These are phyloP conservation scores for Fusarium chlamydosporum DNA, from an alignment of 2,329 filamentous ascomycete genomes.

Conservation along the genomic window DNA sequence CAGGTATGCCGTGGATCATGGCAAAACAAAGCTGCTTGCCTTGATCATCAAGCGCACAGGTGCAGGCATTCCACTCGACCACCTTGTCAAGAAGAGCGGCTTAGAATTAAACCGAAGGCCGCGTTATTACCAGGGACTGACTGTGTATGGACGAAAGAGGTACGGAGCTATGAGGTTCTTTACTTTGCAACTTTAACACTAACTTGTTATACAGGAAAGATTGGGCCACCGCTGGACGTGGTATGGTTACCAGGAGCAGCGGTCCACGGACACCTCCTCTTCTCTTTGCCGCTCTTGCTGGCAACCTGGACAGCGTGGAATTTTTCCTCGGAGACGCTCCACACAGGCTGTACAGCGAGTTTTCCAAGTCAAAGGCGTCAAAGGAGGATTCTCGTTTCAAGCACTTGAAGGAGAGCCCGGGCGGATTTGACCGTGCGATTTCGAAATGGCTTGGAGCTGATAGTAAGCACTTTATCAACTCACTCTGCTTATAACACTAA, in stretches of 20 bases:
- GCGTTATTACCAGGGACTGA: conserved; percentile 81
- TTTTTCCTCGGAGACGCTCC: conserved; percentile 84
- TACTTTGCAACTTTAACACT: conserved; percentile 16
- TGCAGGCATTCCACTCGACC: conserved; percentile 76
- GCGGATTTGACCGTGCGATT: conserved; percentile 75
- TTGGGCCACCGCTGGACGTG: conserved; percentile 77
- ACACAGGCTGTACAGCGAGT: conserved; percentile 76
- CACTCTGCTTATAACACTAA: conserved; percentile 37
- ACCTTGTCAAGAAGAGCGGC: conserved; percentile 75
- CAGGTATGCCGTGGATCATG: conserved; percentile 59
- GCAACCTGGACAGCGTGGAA: conserved; percentile 77
- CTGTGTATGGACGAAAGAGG: conserved; percentile 80
- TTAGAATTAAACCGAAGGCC: conserved; percentile 74
- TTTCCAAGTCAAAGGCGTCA: conserved; percentile 71
- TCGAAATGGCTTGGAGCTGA: conserved; percentile 72
- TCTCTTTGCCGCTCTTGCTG: conserved; percentile 68
- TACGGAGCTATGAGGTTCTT: conserved; percentile 41
- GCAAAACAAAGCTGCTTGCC: conserved; percentile 70
- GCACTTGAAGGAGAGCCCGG: conserved; percentile 69
- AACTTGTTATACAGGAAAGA: conserved; percentile 62
- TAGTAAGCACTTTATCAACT: conserved; percentile 61
- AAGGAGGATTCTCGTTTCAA: conserved; percentile 73
- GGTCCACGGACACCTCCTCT: conserved; percentile 69
- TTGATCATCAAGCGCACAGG: conserved; percentile 76
- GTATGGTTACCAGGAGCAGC: conserved; percentile 56